A percentile compares a stretch with the other conserved stretches of the same genome.
Conservation (phyloP, 306 rosid genomes). For the Malus domestica region ASM211411v1 NC_041805.1:14182001-14182500, state of each 20-base stretch:
- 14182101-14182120: not conserved
- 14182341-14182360: not conserved
- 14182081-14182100: not conserved
- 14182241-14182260: not conserved
- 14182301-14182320: not conserved
- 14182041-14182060: not conserved
- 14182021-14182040: not conserved
- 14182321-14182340: not conserved
- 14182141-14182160: not conserved
- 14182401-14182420: conserved; percentile 28
- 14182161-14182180: not conserved
- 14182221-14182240: not conserved
- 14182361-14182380: not conserved
- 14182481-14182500: conserved; percentile 81
- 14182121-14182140: not conserved
- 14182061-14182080: not conserved
- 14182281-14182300: not conserved
- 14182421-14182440: conserved; percentile 42
- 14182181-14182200: not conserved
- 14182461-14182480: conserved; percentile 66
- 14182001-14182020: not conserved
- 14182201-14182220: not conserved
- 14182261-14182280: not conserved
- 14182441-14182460: conserved; percentile 39
- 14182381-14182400: conserved; percentile 26